phyloP scores from a whole-genome alignment of 1,284 basidiomycete species.

The Fomitopsis betulina region DNA sequence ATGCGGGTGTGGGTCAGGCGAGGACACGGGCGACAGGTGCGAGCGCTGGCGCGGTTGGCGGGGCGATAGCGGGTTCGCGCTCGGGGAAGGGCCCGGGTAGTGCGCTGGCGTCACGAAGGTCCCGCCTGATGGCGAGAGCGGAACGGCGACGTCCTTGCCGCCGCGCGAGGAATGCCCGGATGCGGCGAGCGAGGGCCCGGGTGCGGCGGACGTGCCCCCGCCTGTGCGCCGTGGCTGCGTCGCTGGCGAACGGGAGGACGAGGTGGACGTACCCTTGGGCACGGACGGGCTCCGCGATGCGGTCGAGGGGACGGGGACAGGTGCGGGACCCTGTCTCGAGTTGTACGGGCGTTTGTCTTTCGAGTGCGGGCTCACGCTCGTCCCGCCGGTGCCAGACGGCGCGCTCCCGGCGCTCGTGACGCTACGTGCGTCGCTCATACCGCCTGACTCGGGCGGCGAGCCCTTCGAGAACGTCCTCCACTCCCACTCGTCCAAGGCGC shows the following conservation, averaged over 20 bases:
- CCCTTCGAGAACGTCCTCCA: constrained; percentile 59
- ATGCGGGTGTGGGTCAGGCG: constrained; percentile 71
- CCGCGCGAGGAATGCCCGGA: constrained; percentile 21
- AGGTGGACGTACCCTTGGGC: constrained; percentile 14
- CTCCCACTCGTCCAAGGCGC: constrained; percentile 54
- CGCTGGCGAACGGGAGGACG: constrained; percentile 15
- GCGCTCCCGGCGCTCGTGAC: constrained; percentile 48
- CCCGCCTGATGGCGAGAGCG: constrained; percentile 27
- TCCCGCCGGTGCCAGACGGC: constrained; percentile 18
- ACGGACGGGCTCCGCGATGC: constrained; percentile 6
- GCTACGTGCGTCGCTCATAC: constrained; percentile 41
- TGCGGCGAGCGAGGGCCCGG: constrained; percentile 12
- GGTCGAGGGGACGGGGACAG: background rate
- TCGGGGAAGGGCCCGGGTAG: constrained; percentile 23
- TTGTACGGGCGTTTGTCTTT: constrained; percentile 16
- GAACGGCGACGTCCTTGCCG: constrained; percentile 37
- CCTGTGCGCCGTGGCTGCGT: constrained; percentile 20
- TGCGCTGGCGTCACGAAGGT: constrained; percentile 29
- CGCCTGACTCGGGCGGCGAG: constrained; percentile 27
- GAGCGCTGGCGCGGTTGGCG: constrained; percentile 35
- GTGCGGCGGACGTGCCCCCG: constrained; percentile 16
- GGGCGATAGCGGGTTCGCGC: constrained; percentile 33
- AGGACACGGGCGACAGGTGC: constrained; percentile 25
- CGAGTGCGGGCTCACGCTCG: constrained; percentile 11
- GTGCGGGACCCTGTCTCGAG: background rate